Percentiles rank a stretch among this genome's conserved stretches.
Conservation (phyloP, 1,284 basidiomycete species). For the Clitocybe nebularis region DNA sequence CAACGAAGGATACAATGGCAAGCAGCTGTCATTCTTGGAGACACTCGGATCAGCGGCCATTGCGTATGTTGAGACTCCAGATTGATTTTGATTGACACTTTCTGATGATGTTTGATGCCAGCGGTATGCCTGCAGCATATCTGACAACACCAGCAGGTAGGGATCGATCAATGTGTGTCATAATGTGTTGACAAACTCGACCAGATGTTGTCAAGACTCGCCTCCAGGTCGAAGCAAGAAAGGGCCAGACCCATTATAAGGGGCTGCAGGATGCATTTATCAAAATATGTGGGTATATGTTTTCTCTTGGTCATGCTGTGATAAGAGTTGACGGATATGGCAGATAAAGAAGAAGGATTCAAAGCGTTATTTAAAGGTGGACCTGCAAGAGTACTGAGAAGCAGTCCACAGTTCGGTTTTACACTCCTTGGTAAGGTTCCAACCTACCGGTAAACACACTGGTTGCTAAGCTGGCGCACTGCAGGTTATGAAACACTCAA, state of each 20-base stretch:
- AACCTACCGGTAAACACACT: too few relatives aligned
- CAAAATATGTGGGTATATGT: conserved; percentile 75
- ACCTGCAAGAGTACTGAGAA: conserved; percentile 84
- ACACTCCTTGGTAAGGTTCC: conserved; percentile 70
- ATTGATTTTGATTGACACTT: conserved; percentile 21
- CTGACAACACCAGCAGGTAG: conserved; percentile 80
- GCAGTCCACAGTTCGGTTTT: conserved; percentile 88
- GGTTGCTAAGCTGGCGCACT: neutral
- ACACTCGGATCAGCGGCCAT: conserved; percentile 81
- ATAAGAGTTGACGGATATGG: too few relatives aligned
- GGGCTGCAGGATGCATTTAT: conserved; percentile 87
- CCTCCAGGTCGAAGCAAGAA: conserved; percentile 91
- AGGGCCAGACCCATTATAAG: conserved; percentile 92
- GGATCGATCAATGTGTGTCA: conserved; percentile 15
- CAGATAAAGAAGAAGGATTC: conserved; percentile 85
- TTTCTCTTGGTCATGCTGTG: too few relatives aligned
- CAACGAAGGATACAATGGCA: conserved; percentile 93
- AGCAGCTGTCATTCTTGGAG: conserved; percentile 89
- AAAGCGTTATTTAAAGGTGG: conserved; percentile 95
- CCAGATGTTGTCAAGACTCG: conserved; percentile 98
- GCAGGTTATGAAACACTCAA: conserved; percentile 40
- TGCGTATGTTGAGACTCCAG: conserved; percentile 51
- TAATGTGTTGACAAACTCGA: conserved; percentile 21
- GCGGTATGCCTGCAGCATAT: conserved; percentile 95
- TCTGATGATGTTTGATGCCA: conserved; percentile 31